Base-by-base conservation (phyloP, 305 asterid species). In the Solanum chacoense region DNA sequence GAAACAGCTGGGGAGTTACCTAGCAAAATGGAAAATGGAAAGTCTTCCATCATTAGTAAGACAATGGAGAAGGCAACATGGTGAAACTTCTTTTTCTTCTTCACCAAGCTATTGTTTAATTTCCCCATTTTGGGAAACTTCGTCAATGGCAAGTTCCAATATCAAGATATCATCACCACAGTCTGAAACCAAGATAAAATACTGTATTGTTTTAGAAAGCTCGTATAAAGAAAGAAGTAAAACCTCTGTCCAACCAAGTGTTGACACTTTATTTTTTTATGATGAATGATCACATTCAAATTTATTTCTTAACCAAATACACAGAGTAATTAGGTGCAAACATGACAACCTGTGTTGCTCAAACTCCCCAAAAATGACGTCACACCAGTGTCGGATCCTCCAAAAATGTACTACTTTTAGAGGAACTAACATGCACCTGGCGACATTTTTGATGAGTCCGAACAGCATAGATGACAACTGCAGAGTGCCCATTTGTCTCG, bases 31-130 rank as follows among this genome's bases (percentile, higher is more conserved):
- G 91, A 95, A 96, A 89, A 95, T 90, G 55, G 98, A 93, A 85
- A 97, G 89, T 88, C 92, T 96, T 88, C 99, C 99, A 91, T 97
- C 99, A 94, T 93, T 87, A 78, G 99, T 94, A 79, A 95, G 90
- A 88, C 98, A 97, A 55, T 94, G 77, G 90, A 96, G 88, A 91
- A 94, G 90, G 92, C 98, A 95, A 89, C 96, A 95, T 37, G 99
- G 98, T 88, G 98, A 90, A 91, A 94, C 96, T 91, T 96, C 98
- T 84, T 88, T 94, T 90, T 94, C 98, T 90, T 88, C 92, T 80
- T 94, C 95, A 42, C 99, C 99, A 90, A 95, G 89, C 84, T 88
- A 87, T 78, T 94, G 88, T 73, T 85, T 90, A 88, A 89, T 89
- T 85, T 92, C 92, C 89, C 93, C 93, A 91, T 96, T 91, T 85